Percentiles rank a stretch among this genome's conserved stretches.
Conservation (phyloP, 1,139 yeast genomes). For the Suzukiozyma palmioleophila region DNA sequence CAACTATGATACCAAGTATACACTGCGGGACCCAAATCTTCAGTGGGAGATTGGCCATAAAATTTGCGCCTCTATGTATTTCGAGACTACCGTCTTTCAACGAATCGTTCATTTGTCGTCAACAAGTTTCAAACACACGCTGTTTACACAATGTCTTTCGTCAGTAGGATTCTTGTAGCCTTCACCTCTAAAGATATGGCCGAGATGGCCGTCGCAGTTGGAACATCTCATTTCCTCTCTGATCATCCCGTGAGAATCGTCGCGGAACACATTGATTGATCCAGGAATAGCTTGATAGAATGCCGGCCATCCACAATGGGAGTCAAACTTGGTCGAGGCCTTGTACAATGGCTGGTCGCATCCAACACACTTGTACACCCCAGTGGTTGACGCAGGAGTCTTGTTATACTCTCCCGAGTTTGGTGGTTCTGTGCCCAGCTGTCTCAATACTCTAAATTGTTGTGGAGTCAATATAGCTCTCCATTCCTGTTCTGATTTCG, state of each 20-base stretch:
- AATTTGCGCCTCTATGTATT: too few relatives aligned
- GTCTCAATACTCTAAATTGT: conserved; percentile 75
- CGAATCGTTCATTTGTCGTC: background rate
- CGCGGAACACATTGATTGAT: conserved; percentile 58
- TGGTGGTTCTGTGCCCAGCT: conserved; percentile 83
- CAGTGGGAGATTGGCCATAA: too few relatives aligned
- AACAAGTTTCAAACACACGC: conserved; percentile 68
- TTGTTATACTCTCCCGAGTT: conserved; percentile 65
- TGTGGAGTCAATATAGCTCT: conserved; percentile 68
- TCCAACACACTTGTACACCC: conserved; percentile 80
- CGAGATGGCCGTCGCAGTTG: conserved; percentile 90
- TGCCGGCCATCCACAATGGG: conserved; percentile 98
- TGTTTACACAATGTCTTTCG: conserved; percentile 92
- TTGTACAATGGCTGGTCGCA: conserved; percentile 77
- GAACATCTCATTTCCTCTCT: conserved; percentile 87
- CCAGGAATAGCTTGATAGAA: conserved; percentile 88
- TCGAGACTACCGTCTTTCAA: too few relatives aligned
- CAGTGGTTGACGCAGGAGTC: conserved; percentile 41
- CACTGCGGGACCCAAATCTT: too few relatives aligned
- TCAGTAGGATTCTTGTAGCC: conserved; percentile 88
- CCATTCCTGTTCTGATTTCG: conserved; percentile 70
- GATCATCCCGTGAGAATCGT: conserved; percentile 64
- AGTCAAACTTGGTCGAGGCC: conserved; percentile 75
- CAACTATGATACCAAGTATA: too few relatives aligned
- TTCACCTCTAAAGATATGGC: conserved; percentile 94